Conservation (phyloP, 176 grass and related monocot species). For the Thinopyrum elongatum region DNA sequence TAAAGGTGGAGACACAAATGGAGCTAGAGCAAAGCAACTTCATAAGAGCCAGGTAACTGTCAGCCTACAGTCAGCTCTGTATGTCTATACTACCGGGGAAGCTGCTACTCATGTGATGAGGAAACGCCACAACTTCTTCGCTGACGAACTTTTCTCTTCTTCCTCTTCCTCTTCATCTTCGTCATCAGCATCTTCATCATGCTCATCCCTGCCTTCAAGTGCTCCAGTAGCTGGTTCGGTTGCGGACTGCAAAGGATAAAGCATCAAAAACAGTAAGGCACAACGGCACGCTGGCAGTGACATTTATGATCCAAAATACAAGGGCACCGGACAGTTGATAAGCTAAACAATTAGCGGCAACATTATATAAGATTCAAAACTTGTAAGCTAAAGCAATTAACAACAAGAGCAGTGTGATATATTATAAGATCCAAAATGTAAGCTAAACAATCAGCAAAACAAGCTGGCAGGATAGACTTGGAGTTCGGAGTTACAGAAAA, state of each 20-base stretch:
- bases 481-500: not conserved
- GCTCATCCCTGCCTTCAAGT: constrained; percentile 26
- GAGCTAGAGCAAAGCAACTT: constrained; percentile 17
- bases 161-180: constrained; percentile 53
- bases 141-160: constrained; percentile 47
- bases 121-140: constrained; percentile 90
- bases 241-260: constrained; percentile 37
- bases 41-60: constrained; percentile 27
- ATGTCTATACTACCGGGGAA: constrained; percentile 14
- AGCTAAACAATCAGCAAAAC: not conserved
- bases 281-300: not conserved
- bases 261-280: constrained; percentile 13
- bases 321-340: not conserved
- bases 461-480: not conserved
- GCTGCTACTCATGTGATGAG: constrained; percentile 58
- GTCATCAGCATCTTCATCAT: constrained; percentile 30
- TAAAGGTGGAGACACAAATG: not conserved
- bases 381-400: not conserved
- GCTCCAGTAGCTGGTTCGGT: constrained; percentile 35
- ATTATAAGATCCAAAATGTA: not conserved
- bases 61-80: constrained; percentile 48
- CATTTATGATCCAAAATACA: not conserved
- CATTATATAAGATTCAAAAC: not conserved
- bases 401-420: not conserved
- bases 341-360: not conserved